Evolutionary conservation across 140 eudicot species (phyloP).

Genomic region (Senecio squalidus): DNA sequence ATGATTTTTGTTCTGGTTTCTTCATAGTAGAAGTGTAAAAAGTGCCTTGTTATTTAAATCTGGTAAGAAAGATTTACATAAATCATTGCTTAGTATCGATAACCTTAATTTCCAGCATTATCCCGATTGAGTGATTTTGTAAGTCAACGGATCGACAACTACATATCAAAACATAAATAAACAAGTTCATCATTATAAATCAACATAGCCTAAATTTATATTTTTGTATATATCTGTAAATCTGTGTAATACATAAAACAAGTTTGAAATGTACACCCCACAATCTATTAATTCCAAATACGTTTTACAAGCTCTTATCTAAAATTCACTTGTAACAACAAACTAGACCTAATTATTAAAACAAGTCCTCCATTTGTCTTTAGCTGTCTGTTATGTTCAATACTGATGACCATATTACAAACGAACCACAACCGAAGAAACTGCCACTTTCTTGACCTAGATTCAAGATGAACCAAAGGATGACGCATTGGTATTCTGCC

Average conservation of each 20-base stretch:
- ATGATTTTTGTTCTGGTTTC: too few relatives aligned
- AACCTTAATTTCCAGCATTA: too few relatives aligned
- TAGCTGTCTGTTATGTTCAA: not conserved
- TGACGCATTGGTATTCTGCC: slow-evolving; percentile 13
- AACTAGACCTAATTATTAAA: not conserved
- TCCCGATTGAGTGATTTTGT: too few relatives aligned
- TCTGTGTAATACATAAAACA: not conserved
- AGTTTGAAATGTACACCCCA: slow-evolving; percentile 19
- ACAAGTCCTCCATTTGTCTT: not conserved
- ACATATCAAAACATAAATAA: too few relatives aligned
- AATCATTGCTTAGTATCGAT: too few relatives aligned
- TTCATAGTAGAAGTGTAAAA: too few relatives aligned
- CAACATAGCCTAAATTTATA: not conserved
- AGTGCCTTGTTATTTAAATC: too few relatives aligned
- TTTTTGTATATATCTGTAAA: not conserved
- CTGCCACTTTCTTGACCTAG: not conserved
- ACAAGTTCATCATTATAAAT: too few relatives aligned
- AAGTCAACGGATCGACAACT: too few relatives aligned
- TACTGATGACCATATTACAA: not conserved
- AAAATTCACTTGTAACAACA: slow-evolving; percentile 21
- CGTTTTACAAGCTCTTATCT: slow-evolving; percentile 19
- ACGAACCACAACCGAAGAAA: not conserved
- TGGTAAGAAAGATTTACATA: too few relatives aligned
- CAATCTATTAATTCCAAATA: slow-evolving; percentile 5
- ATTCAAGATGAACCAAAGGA: slow-evolving; percentile 13